phyloP scores from a whole-genome alignment of 768 basidiomycete species.

The Suillus subluteus region DNA sequence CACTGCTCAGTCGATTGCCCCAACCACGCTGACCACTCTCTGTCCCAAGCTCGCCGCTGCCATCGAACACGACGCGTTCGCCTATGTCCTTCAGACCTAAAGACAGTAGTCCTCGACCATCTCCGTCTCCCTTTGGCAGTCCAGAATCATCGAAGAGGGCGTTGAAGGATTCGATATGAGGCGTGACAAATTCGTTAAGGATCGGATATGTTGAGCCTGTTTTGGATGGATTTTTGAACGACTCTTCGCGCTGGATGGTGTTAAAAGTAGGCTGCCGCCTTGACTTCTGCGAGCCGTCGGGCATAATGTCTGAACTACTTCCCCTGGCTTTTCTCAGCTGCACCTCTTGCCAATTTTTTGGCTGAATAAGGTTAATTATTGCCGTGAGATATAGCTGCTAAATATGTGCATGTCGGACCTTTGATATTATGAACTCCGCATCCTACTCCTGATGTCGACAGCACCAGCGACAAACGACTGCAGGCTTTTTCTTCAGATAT shows the following conservation, averaged over 20 bases:
- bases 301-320: conserved; percentile 43
- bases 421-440: conserved; percentile 24
- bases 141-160: conserved; percentile 93
- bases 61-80: conserved; percentile 92
- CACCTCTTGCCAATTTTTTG: conserved; percentile 18
- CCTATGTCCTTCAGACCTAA: conserved; percentile 84
- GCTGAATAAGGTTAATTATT: conserved; percentile 6
- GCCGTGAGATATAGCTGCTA: conserved; percentile 31
- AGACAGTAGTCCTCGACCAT: conserved; percentile 79
- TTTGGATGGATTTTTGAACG: conserved; percentile 76
- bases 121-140: conserved; percentile 70
- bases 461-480: conserved; percentile 30
- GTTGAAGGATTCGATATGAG: conserved; percentile 97
- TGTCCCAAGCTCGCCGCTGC: conserved; percentile 54
- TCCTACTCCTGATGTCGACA: conserved; percentile 18
- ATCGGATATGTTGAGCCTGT: conserved; percentile 73
- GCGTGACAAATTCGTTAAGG: conserved; percentile 90
- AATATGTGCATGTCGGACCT: conserved; percentile 24
- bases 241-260: conserved; percentile 77
- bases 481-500: conserved; percentile 41
- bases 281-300: conserved; percentile 46
- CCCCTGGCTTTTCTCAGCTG: not conserved
- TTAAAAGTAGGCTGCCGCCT: conserved; percentile 66
- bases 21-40: conserved; percentile 59
- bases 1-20: conserved; percentile 88